These are phyloP conservation scores for Calonectria hawksworthii DNA, from an alignment of 2,329 filamentous ascomycete genomes.

Conservation along the genomic window DNA sequence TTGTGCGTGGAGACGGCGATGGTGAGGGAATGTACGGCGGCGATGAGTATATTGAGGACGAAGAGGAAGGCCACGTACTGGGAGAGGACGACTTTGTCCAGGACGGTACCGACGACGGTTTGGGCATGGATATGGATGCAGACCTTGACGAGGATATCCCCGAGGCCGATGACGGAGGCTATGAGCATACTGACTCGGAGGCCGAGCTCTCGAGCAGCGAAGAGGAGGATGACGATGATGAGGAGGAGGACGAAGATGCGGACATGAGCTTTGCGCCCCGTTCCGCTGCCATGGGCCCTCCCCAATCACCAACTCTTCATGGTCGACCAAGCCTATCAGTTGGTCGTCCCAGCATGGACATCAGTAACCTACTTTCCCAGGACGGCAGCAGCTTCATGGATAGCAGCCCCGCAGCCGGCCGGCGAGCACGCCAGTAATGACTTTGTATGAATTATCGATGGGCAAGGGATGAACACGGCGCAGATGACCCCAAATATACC, in stretches of 20 bases:
- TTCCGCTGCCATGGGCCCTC: slow-evolving; percentile 50
- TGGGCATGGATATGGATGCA: slow-evolving; percentile 69
- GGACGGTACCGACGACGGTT: slow-evolving; percentile 46
- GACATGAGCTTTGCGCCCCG: slow-evolving; percentile 58
- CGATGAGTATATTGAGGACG: slow-evolving; percentile 68
- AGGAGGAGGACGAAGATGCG: slow-evolving; percentile 46
- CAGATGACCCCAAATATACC: slow-evolving; percentile 39
- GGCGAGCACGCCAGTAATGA: slow-evolving; percentile 50
- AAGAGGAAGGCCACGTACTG: slow-evolving; percentile 70
- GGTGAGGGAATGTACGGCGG: slow-evolving; percentile 65
- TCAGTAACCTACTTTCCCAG: slow-evolving; percentile 68
- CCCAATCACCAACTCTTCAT: slow-evolving; percentile 55
- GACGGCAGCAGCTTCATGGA: slow-evolving; percentile 71
- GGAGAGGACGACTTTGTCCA: slow-evolving; percentile 72
- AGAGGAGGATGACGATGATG: slow-evolving; percentile 54
- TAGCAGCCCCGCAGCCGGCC: slow-evolving; percentile 64
- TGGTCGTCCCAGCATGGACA: slow-evolving; percentile 66
- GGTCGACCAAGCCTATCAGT: slow-evolving; percentile 45
- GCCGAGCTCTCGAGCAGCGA: slow-evolving; percentile 70
- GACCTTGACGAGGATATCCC: slow-evolving; percentile 81
- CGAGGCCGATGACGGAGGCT: slow-evolving; percentile 73
- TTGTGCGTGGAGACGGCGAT: slow-evolving; percentile 64
- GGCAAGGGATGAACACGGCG: slow-evolving; percentile 20
- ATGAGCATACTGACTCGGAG: slow-evolving; percentile 85
- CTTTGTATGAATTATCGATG: slow-evolving; percentile 27